These are phyloP conservation scores for Oryza australiensis DNA, from an alignment of 176 grass and related monocot genomes.

Conservation along the genomic window DNA sequence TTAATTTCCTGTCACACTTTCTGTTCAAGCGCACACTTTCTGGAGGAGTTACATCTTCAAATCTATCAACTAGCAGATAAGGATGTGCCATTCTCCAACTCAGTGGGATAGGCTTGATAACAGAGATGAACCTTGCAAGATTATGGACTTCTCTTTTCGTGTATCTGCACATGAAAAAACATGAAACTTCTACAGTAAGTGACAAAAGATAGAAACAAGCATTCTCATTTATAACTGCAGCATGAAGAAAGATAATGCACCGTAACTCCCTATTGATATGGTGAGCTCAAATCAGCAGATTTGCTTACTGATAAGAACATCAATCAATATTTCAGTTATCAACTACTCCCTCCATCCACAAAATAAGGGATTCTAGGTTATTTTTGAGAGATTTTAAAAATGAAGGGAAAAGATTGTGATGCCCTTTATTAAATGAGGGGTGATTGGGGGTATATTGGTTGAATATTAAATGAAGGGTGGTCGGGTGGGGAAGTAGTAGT, in stretches of 20 bases:
- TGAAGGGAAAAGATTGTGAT: too few relatives aligned
- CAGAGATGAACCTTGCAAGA: slow-evolving; percentile 97
- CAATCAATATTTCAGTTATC: slow-evolving; percentile 14
- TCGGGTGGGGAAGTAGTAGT: too few relatives aligned
- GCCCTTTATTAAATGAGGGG: too few relatives aligned
- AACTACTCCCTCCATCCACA: neutral
- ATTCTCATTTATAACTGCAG: neutral
- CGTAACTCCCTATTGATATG: neutral
- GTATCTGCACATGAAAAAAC: slow-evolving; percentile 54
- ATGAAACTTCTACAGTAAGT: neutral
- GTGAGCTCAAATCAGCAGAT: neutral
- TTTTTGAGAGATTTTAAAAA: too few relatives aligned
- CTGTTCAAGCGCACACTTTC: slow-evolving; percentile 67
- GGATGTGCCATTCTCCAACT: slow-evolving; percentile 92
- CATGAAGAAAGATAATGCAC: neutral
- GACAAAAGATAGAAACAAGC: neutral
- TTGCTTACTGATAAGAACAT: neutral
- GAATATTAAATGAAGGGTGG: too few relatives aligned
- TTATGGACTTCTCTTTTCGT: slow-evolving; percentile 92
- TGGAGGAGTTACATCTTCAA: slow-evolving; percentile 90
- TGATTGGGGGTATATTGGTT: too few relatives aligned
- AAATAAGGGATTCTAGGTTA: too few relatives aligned
- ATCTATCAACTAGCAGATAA: slow-evolving; percentile 89
- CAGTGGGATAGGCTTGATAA: slow-evolving; percentile 69
- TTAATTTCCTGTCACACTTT: slow-evolving; percentile 96